Evolutionary conservation across 306 rosid genomes (phyloP).

Genomic region (Sicyos edulis): DNA sequence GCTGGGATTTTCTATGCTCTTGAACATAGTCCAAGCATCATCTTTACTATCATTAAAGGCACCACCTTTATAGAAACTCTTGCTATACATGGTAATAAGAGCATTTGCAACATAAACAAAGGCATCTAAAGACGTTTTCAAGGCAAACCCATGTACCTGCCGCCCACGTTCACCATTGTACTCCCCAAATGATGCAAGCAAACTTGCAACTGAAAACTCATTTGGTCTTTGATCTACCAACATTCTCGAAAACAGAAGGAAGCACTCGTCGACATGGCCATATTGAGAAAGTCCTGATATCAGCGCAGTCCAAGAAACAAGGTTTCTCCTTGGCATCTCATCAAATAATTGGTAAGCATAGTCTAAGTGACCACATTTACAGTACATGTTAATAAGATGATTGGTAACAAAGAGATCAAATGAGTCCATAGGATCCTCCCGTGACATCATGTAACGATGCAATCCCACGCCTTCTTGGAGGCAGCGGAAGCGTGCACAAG

Average conservation of each 20-base stretch:
- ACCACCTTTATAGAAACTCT: constrained; percentile 29
- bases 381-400: constrained; percentile 71
- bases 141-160: constrained; percentile 73
- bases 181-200: constrained; percentile 47
- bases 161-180: constrained; percentile 37
- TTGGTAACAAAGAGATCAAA: constrained; percentile 53
- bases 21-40: constrained; percentile 61
- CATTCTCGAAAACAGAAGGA: constrained; percentile 47
- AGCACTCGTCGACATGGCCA: constrained; percentile 35
- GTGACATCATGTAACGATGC: constrained; percentile 52
- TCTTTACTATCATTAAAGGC: constrained; percentile 29
- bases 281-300: constrained; percentile 61
- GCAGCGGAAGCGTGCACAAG: constrained; percentile 48
- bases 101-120: constrained; percentile 62
- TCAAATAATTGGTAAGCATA: constrained; percentile 53
- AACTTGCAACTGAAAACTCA: constrained; percentile 72
- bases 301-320: constrained; percentile 82
- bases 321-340: constrained; percentile 53
- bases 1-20: constrained; percentile 48
- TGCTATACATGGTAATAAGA: constrained; percentile 76
- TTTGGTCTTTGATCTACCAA: constrained; percentile 47
- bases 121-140: constrained; percentile 63
- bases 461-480: constrained; percentile 54
- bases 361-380: constrained; percentile 48
- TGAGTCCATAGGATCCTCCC: constrained; percentile 29